Evolutionary conservation across 768 basidiomycete species (phyloP), one percentile per base, ranked within the genome.

Genomic region (Mycena olivaceomarginata): DNA sequence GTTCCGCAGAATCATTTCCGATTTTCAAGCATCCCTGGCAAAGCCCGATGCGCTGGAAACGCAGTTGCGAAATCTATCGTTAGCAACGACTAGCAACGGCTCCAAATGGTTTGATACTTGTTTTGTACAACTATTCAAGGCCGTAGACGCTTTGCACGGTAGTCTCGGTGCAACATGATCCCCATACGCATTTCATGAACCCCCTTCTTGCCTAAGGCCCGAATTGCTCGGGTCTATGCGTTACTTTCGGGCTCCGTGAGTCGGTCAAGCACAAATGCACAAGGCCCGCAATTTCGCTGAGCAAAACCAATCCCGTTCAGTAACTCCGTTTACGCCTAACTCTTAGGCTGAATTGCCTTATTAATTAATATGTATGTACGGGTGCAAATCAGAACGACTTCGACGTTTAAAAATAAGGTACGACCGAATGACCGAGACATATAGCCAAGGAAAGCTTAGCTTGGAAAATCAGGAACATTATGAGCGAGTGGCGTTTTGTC

Each of bases 41-140:
- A 68, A 68, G 66, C 76, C 76, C 37, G 64, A 81, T 1, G 80
- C 79, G 51, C 69, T 88, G 62, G 85, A 84, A 60, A 82, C 84
- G 59, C 81, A 84, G 73, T 67, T 88, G 68, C 81, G 82, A 46
- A 73, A 70, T n/a, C 59, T 86, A 65, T 81, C 82, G 18, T 48
- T 87, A 20, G 82, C 84, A 80, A 70, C 31, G 31, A 31, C 84
- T 67, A 82, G 80, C 69, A 87, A 83, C 71, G 87, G 89, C 40
- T 82, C 86, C 20, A 92, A 88, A 80, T 95, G 95, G 94, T 94
- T 94, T 80, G 87, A 89, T 63, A 88, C 89, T 13, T 95, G 94
- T 82, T 91, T 94, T 79, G 86, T 88, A 66, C 93, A 95, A 81
- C 89, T 95, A 80, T 83, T 87, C 76, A 91, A 90, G 79, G 83